Conservation (phyloP, 106 monocot species). For the Dendrobium huoshanense region DNA sequence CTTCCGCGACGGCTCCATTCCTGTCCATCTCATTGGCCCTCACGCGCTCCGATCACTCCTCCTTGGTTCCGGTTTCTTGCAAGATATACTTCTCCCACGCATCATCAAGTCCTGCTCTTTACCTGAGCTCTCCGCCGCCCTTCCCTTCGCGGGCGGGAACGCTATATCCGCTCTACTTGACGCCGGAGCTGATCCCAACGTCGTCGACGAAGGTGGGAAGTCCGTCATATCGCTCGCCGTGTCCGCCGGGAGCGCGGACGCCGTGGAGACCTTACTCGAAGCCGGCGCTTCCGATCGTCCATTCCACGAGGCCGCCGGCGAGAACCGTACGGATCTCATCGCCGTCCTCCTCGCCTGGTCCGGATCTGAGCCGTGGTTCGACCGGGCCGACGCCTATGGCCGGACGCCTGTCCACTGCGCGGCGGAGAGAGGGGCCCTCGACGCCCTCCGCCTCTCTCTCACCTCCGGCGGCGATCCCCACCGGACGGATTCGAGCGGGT, state of each 20-base stretch:
- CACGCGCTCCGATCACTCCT: slow-evolving; percentile 14
- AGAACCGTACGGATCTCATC: slow-evolving; percentile 17
- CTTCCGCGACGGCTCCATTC: slow-evolving; percentile 16
- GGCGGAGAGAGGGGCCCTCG: slow-evolving; percentile 17
- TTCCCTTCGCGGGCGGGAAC: slow-evolving; percentile 11
- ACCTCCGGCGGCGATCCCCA: slow-evolving; percentile 19
- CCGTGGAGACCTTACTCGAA: slow-evolving; percentile 14
- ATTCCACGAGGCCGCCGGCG: slow-evolving; percentile 28
- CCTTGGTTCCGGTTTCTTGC: not conserved
- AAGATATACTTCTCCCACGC: not conserved
- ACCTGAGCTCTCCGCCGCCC: slow-evolving; percentile 10
- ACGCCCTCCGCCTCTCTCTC: slow-evolving; percentile 18
- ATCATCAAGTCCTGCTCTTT: slow-evolving; percentile 9
- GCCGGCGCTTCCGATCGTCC: slow-evolving; percentile 19
- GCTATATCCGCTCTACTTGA: slow-evolving; percentile 16
- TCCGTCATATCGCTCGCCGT: slow-evolving; percentile 24
- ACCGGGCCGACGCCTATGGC: slow-evolving; percentile 15
- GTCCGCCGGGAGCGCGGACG: slow-evolving; percentile 13
- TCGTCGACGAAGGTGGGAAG: slow-evolving; percentile 9
- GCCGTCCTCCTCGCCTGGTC: not conserved
- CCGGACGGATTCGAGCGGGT: slow-evolving; percentile 21
- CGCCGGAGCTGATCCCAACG: slow-evolving; percentile 26
- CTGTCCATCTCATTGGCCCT: slow-evolving; percentile 12
- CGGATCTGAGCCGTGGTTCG: not conserved
- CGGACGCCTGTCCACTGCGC: slow-evolving; percentile 30